phyloP scores from a whole-genome alignment of 768 basidiomycete genomes.

The Pseudohyphozyma bogoriensis region DNA sequence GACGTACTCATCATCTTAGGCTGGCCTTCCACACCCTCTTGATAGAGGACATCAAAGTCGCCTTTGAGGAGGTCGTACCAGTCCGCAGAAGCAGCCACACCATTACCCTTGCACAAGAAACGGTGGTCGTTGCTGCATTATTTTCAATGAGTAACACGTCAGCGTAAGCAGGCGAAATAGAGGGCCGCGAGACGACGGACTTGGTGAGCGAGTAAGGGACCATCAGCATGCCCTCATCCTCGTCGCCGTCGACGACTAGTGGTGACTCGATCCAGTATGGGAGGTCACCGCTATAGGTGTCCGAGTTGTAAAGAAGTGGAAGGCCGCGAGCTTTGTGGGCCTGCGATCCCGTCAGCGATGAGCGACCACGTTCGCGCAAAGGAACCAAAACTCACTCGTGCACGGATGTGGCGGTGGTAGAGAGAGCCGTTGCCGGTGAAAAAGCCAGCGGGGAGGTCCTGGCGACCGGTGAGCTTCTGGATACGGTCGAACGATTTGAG shows the following conservation, averaged over 20 bases:
- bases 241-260: constrained; percentile 9
- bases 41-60: constrained; percentile 8
- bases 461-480: constrained; percentile 28
- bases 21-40: constrained; percentile 2
- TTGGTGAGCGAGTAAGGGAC: constrained; percentile 4
- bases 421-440: constrained; percentile 24
- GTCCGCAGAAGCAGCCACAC: neutral
- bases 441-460: constrained; percentile 29
- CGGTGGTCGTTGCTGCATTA: neutral
- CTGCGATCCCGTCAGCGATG: neutral
- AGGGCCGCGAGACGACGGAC: no score
- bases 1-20: neutral
- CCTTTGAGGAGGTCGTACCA: constrained; percentile 8
- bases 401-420: constrained; percentile 21
- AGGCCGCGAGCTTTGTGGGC: constrained; percentile 30
- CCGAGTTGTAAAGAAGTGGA: constrained; percentile 31
- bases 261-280: constrained; percentile 25
- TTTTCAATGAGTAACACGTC: neutral
- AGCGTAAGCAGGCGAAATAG: neutral
- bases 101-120: neutral
- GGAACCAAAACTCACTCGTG: neutral
- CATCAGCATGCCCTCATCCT: constrained; percentile 8
- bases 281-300: constrained; percentile 28
- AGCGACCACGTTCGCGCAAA: no score
- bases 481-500: constrained; percentile 31